phyloP scores from a whole-genome alignment of 768 basidiomycete genomes.

The Tricholoma hemisulphureum region DNA sequence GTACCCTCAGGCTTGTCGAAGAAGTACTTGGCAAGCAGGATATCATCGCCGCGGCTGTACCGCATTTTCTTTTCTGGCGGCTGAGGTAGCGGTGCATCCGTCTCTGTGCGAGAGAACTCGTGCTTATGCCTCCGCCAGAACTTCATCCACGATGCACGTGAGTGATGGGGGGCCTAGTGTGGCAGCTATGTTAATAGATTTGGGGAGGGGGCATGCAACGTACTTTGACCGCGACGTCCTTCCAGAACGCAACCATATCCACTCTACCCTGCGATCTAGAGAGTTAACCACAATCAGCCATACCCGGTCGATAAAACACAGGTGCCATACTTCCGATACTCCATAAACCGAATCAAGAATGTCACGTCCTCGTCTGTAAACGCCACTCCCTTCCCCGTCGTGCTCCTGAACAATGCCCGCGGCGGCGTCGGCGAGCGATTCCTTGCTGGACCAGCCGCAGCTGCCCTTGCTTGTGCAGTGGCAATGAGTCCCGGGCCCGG shows the following conservation, averaged over 20 bases:
- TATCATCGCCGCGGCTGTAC: constrained; percentile 77
- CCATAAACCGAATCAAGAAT: constrained; percentile 74
- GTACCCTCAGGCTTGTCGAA: constrained; percentile 73
- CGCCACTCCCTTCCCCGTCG: constrained; percentile 87
- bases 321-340: constrained; percentile 63
- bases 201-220: constrained; percentile 12
- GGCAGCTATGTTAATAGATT: constrained; percentile 2
- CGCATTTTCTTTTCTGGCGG: constrained; percentile 88
- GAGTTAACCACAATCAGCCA: constrained; percentile 4
- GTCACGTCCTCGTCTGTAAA: constrained; percentile 82
- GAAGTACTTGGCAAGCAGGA: constrained; percentile 76
- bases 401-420: constrained; percentile 74
- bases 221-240: constrained; percentile 70
- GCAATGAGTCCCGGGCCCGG: constrained; percentile 35
- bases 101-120: constrained; percentile 66
- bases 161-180: constrained; percentile 79
- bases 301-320: not conserved
- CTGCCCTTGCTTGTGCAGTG: constrained; percentile 23
- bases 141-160: constrained; percentile 93
- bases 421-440: constrained; percentile 81
- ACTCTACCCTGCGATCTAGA: constrained; percentile 55
- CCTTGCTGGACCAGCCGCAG: constrained; percentile 32
- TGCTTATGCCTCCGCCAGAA: constrained; percentile 88
- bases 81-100: constrained; percentile 67
- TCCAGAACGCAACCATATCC: constrained; percentile 80